Conservation (phyloP, 192 early-diverging fungal genomes). For the Linnemannia elongata region DNA sequence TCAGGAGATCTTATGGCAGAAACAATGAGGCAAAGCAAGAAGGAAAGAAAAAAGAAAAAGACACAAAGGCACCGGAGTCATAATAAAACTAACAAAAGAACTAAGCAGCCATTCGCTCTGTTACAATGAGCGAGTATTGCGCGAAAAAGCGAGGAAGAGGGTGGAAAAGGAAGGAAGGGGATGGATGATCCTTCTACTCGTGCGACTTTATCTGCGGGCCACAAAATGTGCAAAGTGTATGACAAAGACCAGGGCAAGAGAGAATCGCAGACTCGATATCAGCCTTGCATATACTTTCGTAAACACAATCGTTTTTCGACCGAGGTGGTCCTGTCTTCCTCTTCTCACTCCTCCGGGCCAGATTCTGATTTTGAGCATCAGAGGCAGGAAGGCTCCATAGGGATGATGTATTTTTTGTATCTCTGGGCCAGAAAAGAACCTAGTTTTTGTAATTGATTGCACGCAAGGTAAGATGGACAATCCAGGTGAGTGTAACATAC, state of each 20-base stretch:
- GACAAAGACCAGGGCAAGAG: conserved; percentile 23
- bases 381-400: not conserved
- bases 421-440: conserved; percentile 20
- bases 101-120: not conserved
- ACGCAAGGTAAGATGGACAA: no score
- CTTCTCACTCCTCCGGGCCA: conserved; percentile 2
- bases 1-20: no score
- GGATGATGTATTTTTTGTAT: not conserved
- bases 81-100: not conserved
- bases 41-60: not conserved
- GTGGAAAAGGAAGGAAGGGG: not conserved
- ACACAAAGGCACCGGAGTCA: not conserved
- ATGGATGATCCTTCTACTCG: not conserved
- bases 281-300: not conserved
- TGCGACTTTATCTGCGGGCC: not conserved
- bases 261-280: conserved; percentile 16
- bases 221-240: not conserved
- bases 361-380: conserved; percentile 22
- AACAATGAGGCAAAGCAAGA: not conserved
- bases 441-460: not conserved
- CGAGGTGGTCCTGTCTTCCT: conserved; percentile 8
- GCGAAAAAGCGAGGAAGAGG: not conserved
- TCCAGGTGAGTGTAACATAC: no score
- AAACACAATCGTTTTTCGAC: not conserved
- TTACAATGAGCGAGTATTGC: not conserved